These are phyloP conservation scores for Wolfiporia cocos DNA, from an alignment of 1,284 basidiomycete genomes.

Conservation along the genomic window DNA sequence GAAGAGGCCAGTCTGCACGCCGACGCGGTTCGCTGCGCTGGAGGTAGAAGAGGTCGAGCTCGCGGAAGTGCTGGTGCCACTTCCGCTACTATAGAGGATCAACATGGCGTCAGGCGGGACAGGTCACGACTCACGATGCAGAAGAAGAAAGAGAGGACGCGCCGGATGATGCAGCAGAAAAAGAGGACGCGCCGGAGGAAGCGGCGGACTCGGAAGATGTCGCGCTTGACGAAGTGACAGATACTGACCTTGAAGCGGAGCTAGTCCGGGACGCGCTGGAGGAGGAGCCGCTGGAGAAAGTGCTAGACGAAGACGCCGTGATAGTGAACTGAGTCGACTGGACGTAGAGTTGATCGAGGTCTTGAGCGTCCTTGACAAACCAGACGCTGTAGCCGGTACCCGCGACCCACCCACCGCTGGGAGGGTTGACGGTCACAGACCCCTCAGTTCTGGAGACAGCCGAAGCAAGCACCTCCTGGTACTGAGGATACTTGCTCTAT, in stretches of 20 bases:
- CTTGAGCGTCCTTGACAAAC: slow-evolving; percentile 44
- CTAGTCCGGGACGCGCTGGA: slow-evolving; percentile 7
- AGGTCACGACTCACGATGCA: not conserved
- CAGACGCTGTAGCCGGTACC: slow-evolving; percentile 63
- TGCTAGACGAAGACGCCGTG: slow-evolving; percentile 24
- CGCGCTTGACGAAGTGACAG: slow-evolving; percentile 1
- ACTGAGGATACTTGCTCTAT: slow-evolving; percentile 25
- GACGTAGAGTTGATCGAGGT: slow-evolving; percentile 48
- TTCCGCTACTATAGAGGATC: not conserved
- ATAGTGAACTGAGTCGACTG: slow-evolving; percentile 61
- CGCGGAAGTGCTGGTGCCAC: slow-evolving; percentile 8
- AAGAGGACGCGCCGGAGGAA: not conserved
- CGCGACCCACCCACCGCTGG: slow-evolving; percentile 51
- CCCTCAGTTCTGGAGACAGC: slow-evolving; percentile 39
- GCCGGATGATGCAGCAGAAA: not conserved
- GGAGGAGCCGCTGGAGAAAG: slow-evolving; percentile 12
- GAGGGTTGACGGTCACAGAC: slow-evolving; percentile 36
- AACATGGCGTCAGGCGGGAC: not conserved
- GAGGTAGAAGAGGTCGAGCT: slow-evolving; percentile 13
- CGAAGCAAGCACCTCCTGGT: slow-evolving; percentile 40
- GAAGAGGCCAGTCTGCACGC: slow-evolving; percentile 21
- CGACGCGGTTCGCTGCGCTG: slow-evolving; percentile 20
- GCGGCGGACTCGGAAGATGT: slow-evolving; percentile 1
- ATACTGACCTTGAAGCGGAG: slow-evolving; percentile 3
- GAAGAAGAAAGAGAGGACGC: not conserved